Evolutionary conservation across 352 stramenopile genomes (phyloP).

Genomic region (Phytopythium sindhum): DNA sequence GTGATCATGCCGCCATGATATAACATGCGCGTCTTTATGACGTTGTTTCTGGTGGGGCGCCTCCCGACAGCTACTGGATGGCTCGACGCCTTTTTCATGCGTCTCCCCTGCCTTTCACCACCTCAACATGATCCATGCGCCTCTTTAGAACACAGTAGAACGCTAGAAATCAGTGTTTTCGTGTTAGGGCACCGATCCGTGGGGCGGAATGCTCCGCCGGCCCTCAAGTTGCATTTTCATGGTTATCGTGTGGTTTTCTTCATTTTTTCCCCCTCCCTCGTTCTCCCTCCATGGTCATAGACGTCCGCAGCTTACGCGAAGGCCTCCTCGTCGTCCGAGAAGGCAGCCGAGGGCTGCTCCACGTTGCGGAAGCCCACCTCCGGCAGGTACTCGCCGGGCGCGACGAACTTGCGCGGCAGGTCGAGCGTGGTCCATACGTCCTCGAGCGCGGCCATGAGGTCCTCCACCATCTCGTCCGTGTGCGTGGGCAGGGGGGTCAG

Average conservation of each 20-base stretch:
- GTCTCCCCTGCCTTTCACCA: neutral
- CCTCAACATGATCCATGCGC: too few species aligned
- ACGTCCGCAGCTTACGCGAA: neutral
- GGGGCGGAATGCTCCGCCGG: neutral
- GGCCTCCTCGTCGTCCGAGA: constrained; percentile 3
- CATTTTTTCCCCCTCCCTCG: neutral
- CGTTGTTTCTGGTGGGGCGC: neutral
- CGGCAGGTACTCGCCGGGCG: constrained; percentile 67
- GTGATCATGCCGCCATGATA: neutral
- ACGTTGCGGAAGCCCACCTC: constrained; percentile 79
- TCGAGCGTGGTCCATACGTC: constrained; percentile 87
- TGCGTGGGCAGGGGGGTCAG: constrained; percentile 87
- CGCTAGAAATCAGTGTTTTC: neutral
- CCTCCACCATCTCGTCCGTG: constrained; percentile 84
- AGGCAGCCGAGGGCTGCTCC: constrained; percentile 10
- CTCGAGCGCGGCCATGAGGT: constrained; percentile 78
- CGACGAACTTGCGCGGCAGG: constrained; percentile 60
- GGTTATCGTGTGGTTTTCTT: neutral
- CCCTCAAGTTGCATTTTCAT: neutral
- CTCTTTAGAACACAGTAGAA: neutral
- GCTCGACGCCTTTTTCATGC: neutral
- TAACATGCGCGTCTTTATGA: neutral
- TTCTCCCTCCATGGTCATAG: neutral
- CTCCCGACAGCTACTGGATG: too few species aligned
- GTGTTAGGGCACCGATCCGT: neutral